A percentile compares a stretch with the other conserved stretches of the same genome.
Evolutionary conservation across 2,329 filamentous ascomycete genomes (phyloP).

Genomic region (Talaromyces sp.): DNA sequence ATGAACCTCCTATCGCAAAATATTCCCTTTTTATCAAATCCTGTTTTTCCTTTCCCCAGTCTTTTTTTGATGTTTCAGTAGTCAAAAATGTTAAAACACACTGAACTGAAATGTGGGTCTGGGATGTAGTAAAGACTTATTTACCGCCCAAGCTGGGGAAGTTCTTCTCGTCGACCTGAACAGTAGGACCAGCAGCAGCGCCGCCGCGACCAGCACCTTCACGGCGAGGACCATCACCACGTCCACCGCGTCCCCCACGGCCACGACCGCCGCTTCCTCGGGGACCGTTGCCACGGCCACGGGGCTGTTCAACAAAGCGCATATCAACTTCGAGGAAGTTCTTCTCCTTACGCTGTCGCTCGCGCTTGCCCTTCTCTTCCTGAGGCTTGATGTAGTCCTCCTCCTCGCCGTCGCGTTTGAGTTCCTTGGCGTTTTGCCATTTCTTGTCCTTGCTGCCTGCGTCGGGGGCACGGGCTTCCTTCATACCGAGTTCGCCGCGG

Average conservation of each 20-base stretch:
- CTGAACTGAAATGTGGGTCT: not conserved
- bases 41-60: constrained; percentile 1
- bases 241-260: constrained; percentile 37
- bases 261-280: constrained; percentile 48
- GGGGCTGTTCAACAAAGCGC: constrained; percentile 68
- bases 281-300: constrained; percentile 49
- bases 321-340: constrained; percentile 83
- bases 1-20: constrained; percentile 9
- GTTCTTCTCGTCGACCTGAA: constrained; percentile 46
- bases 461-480: constrained; percentile 82
- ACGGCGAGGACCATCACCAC: constrained; percentile 26
- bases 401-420: constrained; percentile 56
- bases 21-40: constrained; percentile 4
- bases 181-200: constrained; percentile 26
- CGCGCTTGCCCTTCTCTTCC: constrained; percentile 71
- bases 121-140: constrained; percentile 25
- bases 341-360: constrained; percentile 92
- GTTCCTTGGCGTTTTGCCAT: constrained; percentile 78
- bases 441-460: constrained; percentile 93
- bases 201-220: constrained; percentile 32
- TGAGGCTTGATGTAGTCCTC: constrained; percentile 69
- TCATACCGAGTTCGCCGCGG: constrained; percentile 58
- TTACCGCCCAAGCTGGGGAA: constrained; percentile 44
- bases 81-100: constrained; percentile 1
- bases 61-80: constrained; percentile 3